Conservation (phyloP, 768 basidiomycete species). For the Macrolepiota albuminosa region DNA sequence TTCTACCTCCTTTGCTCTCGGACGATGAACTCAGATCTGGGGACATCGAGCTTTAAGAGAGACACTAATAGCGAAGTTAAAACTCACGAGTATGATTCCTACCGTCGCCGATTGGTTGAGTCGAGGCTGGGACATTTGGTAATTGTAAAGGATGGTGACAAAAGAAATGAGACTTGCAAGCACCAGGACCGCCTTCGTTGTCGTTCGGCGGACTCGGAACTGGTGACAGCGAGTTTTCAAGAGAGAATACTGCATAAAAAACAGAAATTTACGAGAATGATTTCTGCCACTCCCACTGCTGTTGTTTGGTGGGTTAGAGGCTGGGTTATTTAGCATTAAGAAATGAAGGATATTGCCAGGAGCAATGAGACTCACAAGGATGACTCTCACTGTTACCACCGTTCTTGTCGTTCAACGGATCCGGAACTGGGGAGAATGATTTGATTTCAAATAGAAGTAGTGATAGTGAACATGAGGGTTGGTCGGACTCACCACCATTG, state of each 20-base stretch:
- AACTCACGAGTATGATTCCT: not conserved
- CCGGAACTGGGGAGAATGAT: not conserved
- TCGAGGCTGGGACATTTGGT: not conserved
- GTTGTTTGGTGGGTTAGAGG: not conserved
- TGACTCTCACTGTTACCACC: not conserved
- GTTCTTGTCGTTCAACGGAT: not conserved
- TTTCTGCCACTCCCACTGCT: not conserved
- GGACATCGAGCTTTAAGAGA: not conserved
- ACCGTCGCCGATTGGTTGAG: not conserved
- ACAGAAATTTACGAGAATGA: not conserved
- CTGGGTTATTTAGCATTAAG: not conserved
- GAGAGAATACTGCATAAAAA: not conserved
- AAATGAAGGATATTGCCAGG: not conserved
- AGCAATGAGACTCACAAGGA: not conserved
- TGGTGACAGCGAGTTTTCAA: not conserved
- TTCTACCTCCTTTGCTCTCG: not conserved
- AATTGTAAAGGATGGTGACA: not conserved
- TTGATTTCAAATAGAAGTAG: not conserved
- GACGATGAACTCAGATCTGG: not conserved
- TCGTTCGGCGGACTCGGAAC: not conserved
- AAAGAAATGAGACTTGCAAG: not conserved
- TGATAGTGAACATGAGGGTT: not conserved
- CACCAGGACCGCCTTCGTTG: not conserved
- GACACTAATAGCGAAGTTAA: not conserved
- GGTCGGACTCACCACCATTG: not conserved